Percentiles rank a stretch among this genome's conserved stretches.
Conservation (phyloP, 2,329 filamentous ascomycete genomes). For the Pseudocercospora vitis region DNA sequence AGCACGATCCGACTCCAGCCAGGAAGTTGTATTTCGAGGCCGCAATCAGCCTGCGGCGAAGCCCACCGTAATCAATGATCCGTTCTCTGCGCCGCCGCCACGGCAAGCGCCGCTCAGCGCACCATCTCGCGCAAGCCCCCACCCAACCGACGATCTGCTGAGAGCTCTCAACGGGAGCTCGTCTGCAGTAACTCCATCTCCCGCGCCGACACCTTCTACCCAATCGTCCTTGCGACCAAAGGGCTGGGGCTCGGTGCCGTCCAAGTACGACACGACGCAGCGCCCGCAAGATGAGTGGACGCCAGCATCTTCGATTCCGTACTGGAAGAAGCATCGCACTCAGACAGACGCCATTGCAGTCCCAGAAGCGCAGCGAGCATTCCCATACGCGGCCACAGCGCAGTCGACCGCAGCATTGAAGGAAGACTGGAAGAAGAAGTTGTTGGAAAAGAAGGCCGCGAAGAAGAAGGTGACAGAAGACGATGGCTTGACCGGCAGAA, state of each 20-base stretch:
- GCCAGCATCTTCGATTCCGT: slow-evolving; percentile 29
- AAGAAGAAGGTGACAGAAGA: slow-evolving; percentile 15
- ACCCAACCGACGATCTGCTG: slow-evolving; percentile 31
- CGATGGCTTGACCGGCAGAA: slow-evolving; percentile 12
- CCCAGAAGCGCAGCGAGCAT: slow-evolving; percentile 15
- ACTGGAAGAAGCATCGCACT: slow-evolving; percentile 30
- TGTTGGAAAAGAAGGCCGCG: slow-evolving; percentile 30
- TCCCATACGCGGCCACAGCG: slow-evolving; percentile 20
- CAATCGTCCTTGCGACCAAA: not conserved
- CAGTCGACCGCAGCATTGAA: slow-evolving; percentile 28
- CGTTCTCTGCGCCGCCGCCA: slow-evolving; percentile 19
- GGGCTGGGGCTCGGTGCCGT: slow-evolving; percentile 28
- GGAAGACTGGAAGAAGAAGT: slow-evolving; percentile 29
- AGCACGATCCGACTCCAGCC: slow-evolving; percentile 60
- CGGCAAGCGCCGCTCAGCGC: slow-evolving; percentile 34
- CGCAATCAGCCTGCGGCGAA: slow-evolving; percentile 37
- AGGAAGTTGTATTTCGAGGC: slow-evolving; percentile 69
- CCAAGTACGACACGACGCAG: slow-evolving; percentile 20
- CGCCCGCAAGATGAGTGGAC: slow-evolving; percentile 25
- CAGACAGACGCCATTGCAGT: slow-evolving; percentile 28
- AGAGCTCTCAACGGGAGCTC: slow-evolving; percentile 20
- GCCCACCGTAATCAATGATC: slow-evolving; percentile 32
- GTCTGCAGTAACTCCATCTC: not conserved
- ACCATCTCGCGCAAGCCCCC: slow-evolving; percentile 24
- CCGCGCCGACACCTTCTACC: not conserved